Evolutionary conservation across 768 basidiomycete genomes (phyloP).

Genomic region (Tephrocybe sp.): DNA sequence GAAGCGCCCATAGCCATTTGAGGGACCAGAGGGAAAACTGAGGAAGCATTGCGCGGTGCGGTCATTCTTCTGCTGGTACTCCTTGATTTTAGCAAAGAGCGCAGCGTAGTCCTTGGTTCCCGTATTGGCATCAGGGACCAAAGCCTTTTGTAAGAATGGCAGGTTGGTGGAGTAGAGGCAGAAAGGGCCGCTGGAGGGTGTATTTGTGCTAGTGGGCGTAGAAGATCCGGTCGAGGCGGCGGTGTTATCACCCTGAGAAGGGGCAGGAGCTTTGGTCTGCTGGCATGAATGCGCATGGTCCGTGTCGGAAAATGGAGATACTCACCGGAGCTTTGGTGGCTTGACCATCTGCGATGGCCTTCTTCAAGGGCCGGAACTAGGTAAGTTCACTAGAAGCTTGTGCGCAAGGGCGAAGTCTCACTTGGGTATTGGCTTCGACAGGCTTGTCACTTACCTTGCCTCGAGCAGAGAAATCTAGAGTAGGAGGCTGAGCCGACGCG

Average conservation of each 20-base stretch:
- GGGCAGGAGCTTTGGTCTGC: not conserved
- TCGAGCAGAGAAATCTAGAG: not conserved
- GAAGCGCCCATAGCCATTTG: not conserved
- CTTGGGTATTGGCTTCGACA: not conserved
- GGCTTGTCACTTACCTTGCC: not conserved
- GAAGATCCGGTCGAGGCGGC: not conserved
- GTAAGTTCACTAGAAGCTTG: not conserved
- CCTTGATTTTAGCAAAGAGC: slow-evolving; percentile 3
- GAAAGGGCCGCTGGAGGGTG: not conserved
- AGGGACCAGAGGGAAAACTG: not conserved
- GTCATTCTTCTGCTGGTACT: slow-evolving; percentile 1
- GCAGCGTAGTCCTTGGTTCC: slow-evolving; percentile 6
- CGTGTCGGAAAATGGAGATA: not conserved
- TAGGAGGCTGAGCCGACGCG: not conserved
- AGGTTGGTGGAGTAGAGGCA: slow-evolving; percentile 7
- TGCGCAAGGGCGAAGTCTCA: not conserved
- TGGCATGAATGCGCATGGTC: not conserved
- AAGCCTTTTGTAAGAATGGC: not conserved
- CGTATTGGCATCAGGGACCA: slow-evolving; percentile 5
- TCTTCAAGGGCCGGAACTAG: not conserved
- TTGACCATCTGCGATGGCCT: not conserved
- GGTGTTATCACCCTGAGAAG: not conserved
- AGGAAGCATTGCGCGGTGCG: slow-evolving; percentile 10
- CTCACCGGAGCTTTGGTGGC: not conserved
- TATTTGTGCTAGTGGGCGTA: not conserved